These are phyloP conservation scores for Apiospora marii DNA, from an alignment of 2,329 filamentous ascomycete species.

Conservation along the genomic window DNA sequence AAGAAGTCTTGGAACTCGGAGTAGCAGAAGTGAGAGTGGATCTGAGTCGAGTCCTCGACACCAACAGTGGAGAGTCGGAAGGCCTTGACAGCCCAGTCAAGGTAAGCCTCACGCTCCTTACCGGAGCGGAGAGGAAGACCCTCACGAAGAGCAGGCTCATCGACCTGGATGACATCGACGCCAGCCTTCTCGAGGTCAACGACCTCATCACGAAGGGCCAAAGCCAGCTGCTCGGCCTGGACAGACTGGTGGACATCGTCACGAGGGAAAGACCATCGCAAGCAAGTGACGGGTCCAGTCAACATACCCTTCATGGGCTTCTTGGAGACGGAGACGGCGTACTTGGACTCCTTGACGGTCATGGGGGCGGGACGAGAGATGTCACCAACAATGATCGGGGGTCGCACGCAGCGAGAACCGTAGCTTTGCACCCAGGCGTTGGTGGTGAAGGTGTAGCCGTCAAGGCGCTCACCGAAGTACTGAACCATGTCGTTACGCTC, in stretches of 20 bases:
- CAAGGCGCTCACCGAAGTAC: constrained; percentile 97
- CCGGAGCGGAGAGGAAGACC: constrained; percentile 96
- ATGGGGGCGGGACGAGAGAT: constrained; percentile 96
- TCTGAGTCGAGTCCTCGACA: constrained; percentile 95
- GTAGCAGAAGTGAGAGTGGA: constrained; percentile 99
- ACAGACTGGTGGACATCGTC: constrained; percentile 99
- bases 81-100: constrained; percentile 95
- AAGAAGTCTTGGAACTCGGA: constrained; percentile 99
- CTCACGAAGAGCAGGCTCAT: constrained; percentile 98
- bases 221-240: constrained; percentile 97
- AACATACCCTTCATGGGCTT: constrained; percentile 99
- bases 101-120: constrained; percentile 95
- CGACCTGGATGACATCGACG: constrained; percentile 98
- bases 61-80: constrained; percentile 96
- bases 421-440: constrained; percentile 99
- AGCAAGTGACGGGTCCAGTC: constrained; percentile 97
- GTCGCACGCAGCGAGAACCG: constrained; percentile 96
- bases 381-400: constrained; percentile 98
- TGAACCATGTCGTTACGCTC: constrained; percentile 99
- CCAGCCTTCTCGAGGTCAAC: constrained; percentile 97
- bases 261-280: constrained; percentile 99
- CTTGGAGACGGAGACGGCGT: constrained; percentile 92
- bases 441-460: constrained; percentile 98
- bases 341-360: constrained; percentile 99
- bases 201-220: constrained; percentile 98